A percentile compares a stretch with the other conserved stretches of the same genome.
These are phyloP conservation scores for Neolentinus lepideus DNA, from an alignment of 1,284 basidiomycete genomes.

Conservation along the genomic window DNA sequence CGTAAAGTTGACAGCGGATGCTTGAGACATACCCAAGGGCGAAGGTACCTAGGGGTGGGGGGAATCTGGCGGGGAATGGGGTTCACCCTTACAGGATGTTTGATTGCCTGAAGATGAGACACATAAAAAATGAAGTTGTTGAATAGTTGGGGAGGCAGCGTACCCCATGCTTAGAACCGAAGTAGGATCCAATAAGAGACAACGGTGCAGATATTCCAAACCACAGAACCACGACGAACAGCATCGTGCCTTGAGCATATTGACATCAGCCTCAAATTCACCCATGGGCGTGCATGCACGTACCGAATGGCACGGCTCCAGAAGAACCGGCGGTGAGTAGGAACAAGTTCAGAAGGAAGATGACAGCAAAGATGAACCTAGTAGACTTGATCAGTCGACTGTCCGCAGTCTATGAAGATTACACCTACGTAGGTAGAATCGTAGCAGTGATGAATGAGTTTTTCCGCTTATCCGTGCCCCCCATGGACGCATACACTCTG, in stretches of 20 bases:
- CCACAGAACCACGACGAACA: constrained; percentile 90
- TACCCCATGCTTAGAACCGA: constrained; percentile 86
- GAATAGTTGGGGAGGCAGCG: constrained; percentile 16
- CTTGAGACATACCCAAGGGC: constrained; percentile 52
- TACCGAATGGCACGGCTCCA: constrained; percentile 93
- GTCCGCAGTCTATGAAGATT: background rate
- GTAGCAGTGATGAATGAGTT: constrained; percentile 88
- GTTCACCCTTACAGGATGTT: constrained; percentile 84
- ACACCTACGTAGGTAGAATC: constrained; percentile 74
- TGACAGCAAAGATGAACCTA: constrained; percentile 73
- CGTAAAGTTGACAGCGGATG: constrained; percentile 4
- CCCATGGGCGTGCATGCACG: constrained; percentile 14
- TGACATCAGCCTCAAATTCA: constrained; percentile 4
- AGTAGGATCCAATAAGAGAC: constrained; percentile 67
- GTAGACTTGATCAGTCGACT: background rate
- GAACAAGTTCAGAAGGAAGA: constrained; percentile 86
- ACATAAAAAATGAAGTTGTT: constrained; percentile 6
- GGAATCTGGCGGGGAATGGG: constrained; percentile 92
- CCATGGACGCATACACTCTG: constrained; percentile 78
- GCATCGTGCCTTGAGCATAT: constrained; percentile 62
- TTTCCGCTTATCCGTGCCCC: constrained; percentile 75
- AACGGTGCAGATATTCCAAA: constrained; percentile 91
- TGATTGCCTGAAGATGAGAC: constrained; percentile 42
- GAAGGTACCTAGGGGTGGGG: constrained; percentile 77
- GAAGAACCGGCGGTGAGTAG: constrained; percentile 83